These are phyloP conservation scores for Blastobotrys petasosporus DNA, from an alignment of 1,139 yeast genomes.

Conservation along the genomic window DNA sequence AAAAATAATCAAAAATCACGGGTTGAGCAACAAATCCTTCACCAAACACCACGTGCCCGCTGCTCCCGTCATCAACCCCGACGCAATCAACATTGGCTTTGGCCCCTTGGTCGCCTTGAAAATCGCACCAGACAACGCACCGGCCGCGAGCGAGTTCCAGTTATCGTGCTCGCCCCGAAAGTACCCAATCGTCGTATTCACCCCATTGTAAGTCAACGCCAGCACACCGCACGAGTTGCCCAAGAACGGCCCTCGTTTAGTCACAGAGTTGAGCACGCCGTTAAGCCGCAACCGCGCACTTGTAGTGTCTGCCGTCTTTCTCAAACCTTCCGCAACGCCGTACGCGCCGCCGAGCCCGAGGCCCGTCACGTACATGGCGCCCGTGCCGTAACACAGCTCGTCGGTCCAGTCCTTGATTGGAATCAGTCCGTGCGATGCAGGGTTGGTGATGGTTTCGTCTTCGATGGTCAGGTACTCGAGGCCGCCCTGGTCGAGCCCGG, in stretches of 20 bases:
- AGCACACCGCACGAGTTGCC: slow-evolving; percentile 95
- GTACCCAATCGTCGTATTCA: slow-evolving; percentile 73
- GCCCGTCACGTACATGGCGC: slow-evolving; percentile 82
- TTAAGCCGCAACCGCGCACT: slow-evolving; percentile 76
- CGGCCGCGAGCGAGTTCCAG: slow-evolving; percentile 75
- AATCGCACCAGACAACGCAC: slow-evolving; percentile 87
- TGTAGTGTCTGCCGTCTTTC: slow-evolving; percentile 65
- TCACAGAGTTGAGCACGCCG: slow-evolving; percentile 84
- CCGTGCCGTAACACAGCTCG: slow-evolving; percentile 96
- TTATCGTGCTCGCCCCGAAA: slow-evolving; percentile 84
- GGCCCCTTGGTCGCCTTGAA: slow-evolving; percentile 82
- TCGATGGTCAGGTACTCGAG: slow-evolving; percentile 88
- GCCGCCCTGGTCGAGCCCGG: slow-evolving; percentile 70
- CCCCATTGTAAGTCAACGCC: slow-evolving; percentile 79
- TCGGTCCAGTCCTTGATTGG: slow-evolving; percentile 98
- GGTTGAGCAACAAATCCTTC: slow-evolving; percentile 42
- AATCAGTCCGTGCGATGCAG: slow-evolving; percentile 83
- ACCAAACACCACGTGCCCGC: slow-evolving; percentile 92
- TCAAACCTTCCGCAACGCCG: slow-evolving; percentile 82
- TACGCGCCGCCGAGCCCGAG: slow-evolving; percentile 80
- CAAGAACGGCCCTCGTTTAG: slow-evolving; percentile 91
- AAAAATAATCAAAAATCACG: background rate
- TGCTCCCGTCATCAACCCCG: slow-evolving; percentile 80
- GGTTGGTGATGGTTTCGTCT: slow-evolving; percentile 68
- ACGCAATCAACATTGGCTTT: slow-evolving; percentile 81